phyloP scores from a whole-genome alignment of 1,139 yeast species.

The Cylindricascospora bacillispora region DNA sequence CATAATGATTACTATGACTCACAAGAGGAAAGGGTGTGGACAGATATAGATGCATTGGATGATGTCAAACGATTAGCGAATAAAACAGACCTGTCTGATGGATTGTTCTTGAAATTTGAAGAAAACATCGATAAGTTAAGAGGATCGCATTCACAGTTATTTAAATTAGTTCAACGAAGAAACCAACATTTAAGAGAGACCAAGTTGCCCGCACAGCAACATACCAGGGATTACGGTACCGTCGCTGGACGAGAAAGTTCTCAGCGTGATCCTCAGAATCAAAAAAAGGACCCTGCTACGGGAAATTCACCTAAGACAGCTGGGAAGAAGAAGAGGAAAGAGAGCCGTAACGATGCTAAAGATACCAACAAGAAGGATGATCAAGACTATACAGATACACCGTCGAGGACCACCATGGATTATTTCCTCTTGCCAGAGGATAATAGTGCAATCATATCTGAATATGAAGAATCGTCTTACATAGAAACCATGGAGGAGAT shows the following conservation, averaged over 20 bases:
- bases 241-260: background rate
- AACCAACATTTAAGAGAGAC: slow-evolving; percentile 9
- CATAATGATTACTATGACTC: background rate
- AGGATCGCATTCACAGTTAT: slow-evolving; percentile 45
- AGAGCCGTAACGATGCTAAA: too few relatives aligned
- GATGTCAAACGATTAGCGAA: slow-evolving; percentile 60
- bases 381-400: too few relatives aligned
- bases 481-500: too few relatives aligned
- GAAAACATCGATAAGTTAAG: slow-evolving; percentile 45
- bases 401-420: too few relatives aligned
- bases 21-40: slow-evolving; percentile 34
- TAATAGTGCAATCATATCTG: too few relatives aligned
- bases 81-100: slow-evolving; percentile 38
- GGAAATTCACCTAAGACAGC: too few relatives aligned
- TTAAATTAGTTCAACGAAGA: slow-evolving; percentile 39
- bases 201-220: background rate
- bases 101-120: slow-evolving; percentile 48
- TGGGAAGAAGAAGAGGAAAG: too few relatives aligned
- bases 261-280: too few relatives aligned
- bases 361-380: too few relatives aligned
- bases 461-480: too few relatives aligned
- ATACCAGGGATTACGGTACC: background rate
- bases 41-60: slow-evolving; percentile 75
- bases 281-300: too few relatives aligned
- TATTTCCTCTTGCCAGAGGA: too few relatives aligned